Evolutionary conservation across 1,284 basidiomycete genomes (phyloP).

Genomic region (Papiliotrema laurentii): DNA sequence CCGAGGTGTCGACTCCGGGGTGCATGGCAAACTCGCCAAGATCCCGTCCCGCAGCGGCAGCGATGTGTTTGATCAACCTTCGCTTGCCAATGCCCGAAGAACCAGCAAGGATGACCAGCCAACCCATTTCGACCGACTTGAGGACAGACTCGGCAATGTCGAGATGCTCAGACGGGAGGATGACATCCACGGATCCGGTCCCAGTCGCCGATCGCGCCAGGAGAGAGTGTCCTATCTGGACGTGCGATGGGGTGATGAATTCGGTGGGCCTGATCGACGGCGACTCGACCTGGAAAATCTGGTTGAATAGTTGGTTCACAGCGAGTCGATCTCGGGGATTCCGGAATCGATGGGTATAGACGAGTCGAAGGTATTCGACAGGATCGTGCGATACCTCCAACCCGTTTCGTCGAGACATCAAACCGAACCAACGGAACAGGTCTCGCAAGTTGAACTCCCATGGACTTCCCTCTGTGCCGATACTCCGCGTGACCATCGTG

Average conservation of each 20-base stretch:
- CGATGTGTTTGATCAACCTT: slow-evolving; percentile 65
- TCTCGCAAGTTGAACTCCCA: slow-evolving; percentile 99
- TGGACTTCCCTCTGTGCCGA: slow-evolving; percentile 80
- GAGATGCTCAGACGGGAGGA: slow-evolving; percentile 63
- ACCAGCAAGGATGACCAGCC: slow-evolving; percentile 86
- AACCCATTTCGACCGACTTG: slow-evolving; percentile 69
- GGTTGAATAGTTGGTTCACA: slow-evolving; percentile 62
- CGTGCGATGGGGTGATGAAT: slow-evolving; percentile 54
- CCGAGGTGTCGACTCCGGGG: slow-evolving; percentile 84
- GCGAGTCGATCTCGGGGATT: slow-evolving; percentile 60
- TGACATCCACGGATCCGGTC: slow-evolving; percentile 49
- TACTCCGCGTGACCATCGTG: slow-evolving; percentile 62
- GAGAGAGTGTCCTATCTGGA: slow-evolving; percentile 69
- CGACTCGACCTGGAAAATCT: slow-evolving; percentile 54
- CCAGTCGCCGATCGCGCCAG: slow-evolving; percentile 1
- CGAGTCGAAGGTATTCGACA: slow-evolving; percentile 59
- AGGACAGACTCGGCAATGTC: slow-evolving; percentile 70
- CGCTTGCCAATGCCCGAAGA: slow-evolving; percentile 75
- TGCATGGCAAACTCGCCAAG: slow-evolving; percentile 77
- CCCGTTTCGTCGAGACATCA: slow-evolving; percentile 52
- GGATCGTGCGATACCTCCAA: slow-evolving; percentile 61
- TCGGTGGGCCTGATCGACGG: slow-evolving; percentile 52
- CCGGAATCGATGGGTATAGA: slow-evolving; percentile 87
- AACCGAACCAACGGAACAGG: slow-evolving; percentile 75
- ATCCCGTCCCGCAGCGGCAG: slow-evolving; percentile 63